These are phyloP conservation scores for Podospora appendiculata DNA, from an alignment of 495 filamentous ascomycete genomes.

Conservation along the genomic window DNA sequence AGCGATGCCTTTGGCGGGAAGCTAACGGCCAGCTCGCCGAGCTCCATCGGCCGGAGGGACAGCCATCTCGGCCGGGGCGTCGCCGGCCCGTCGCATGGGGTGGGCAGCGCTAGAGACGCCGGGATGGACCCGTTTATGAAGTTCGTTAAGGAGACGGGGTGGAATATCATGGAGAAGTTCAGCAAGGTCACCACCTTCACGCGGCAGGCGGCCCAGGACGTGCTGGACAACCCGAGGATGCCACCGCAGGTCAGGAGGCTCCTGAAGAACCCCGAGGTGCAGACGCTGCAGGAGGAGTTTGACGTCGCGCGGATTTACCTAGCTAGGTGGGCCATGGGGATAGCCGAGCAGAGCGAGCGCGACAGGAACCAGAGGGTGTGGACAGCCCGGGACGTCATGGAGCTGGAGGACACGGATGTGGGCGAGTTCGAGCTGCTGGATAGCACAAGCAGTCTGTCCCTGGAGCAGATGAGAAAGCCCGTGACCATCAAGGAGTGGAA, in stretches of 20 bases:
- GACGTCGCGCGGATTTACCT: conserved; percentile 92
- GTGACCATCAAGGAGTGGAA: conserved; percentile 84
- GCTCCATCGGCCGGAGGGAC: conserved; percentile 32
- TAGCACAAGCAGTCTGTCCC: conserved; percentile 60
- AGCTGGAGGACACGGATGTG: conserved; percentile 87
- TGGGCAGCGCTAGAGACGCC: conserved; percentile 44
- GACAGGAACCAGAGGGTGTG: conserved; percentile 81
- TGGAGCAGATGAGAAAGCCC: conserved; percentile 67
- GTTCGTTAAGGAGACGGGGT: conserved; percentile 89
- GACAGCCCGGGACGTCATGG: conserved; percentile 86
- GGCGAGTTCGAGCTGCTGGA: conserved; percentile 95
- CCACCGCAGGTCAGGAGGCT: conserved; percentile 80
- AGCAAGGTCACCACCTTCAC: conserved; percentile 96
- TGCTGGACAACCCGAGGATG: conserved; percentile 79
- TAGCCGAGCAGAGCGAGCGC: conserved; percentile 88
- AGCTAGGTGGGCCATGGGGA: conserved; percentile 96
- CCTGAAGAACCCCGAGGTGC: conserved; percentile 88
- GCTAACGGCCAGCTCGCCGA: conserved; percentile 31
- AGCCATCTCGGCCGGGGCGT: conserved; percentile 26
- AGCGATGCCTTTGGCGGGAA: conserved; percentile 69
- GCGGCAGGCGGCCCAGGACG: conserved; percentile 79
- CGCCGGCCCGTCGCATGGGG: conserved; percentile 12
- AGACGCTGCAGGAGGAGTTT: conserved; percentile 92
- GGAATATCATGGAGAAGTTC: conserved; percentile 91
- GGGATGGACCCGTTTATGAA: conserved; percentile 95